Percentiles rank a stretch among this genome's conserved stretches.
These are phyloP conservation scores for Diphasiastrum complanatum DNA, from an alignment of 83 land plant genomes.

Conservation along the genomic window DNA sequence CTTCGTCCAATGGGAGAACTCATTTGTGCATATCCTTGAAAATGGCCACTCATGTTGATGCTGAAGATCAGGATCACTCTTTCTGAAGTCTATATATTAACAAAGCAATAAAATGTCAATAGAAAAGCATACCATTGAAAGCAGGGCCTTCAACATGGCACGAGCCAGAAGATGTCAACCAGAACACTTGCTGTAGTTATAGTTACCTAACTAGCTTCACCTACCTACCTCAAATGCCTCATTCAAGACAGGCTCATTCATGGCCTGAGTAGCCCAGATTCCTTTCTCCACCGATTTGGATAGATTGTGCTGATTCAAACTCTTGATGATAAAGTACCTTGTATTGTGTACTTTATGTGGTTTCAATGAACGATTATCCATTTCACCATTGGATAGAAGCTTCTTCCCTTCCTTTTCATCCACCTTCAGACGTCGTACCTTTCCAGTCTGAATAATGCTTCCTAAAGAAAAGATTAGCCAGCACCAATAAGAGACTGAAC, in stretches of 20 bases:
- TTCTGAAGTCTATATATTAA: constrained; percentile 53
- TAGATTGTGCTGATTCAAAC: constrained; percentile 64
- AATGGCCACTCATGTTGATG: constrained; percentile 89
- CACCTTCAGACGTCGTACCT: too few relatives aligned
- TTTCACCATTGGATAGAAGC: neutral
- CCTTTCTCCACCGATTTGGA: constrained; percentile 70
- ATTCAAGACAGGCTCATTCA: constrained; percentile 75
- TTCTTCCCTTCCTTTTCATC: too few relatives aligned
- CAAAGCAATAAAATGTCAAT: constrained; percentile 3
- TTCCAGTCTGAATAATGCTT: too few relatives aligned
- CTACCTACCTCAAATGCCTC: constrained; percentile 81
- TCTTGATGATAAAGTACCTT: constrained; percentile 79
- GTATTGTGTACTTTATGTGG: constrained; percentile 31
- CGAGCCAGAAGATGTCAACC: too few relatives aligned
- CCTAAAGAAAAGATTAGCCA: too few relatives aligned
- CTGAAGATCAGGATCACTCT: constrained; percentile 68
- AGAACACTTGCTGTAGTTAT: too few relatives aligned
- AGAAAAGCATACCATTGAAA: too few relatives aligned
- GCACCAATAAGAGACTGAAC: too few relatives aligned
- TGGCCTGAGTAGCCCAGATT: constrained; percentile 84
- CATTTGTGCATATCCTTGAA: constrained; percentile 96
- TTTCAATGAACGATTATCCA: constrained; percentile 11
- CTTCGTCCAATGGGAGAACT: constrained; percentile 77
- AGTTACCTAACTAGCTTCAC: neutral
- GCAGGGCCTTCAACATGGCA: too few relatives aligned